Conservation (phyloP, 1,284 basidiomycete genomes). For the Melampsora larici-populina region DNA sequence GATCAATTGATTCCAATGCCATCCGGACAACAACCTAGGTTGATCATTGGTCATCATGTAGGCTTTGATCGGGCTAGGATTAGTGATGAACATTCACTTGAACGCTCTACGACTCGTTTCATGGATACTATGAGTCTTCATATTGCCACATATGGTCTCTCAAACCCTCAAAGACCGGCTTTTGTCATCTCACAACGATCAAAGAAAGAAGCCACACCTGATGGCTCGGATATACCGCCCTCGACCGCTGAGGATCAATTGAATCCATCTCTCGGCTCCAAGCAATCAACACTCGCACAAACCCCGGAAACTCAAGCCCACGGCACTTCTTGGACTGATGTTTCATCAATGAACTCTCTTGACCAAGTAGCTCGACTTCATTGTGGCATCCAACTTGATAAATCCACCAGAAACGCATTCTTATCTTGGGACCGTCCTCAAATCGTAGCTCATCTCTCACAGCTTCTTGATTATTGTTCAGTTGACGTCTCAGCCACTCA, state of each 20-base stretch:
- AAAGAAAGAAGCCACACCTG: constrained; percentile 61
- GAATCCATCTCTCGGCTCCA: neutral
- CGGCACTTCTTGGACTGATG: constrained; percentile 73
- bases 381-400: constrained; percentile 76
- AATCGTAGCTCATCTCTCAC: constrained; percentile 66
- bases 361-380: constrained; percentile 87
- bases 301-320: neutral
- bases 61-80: constrained; percentile 87
- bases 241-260: constrained; percentile 59
- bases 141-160: constrained; percentile 89
- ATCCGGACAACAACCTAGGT: constrained; percentile 56
- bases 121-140: constrained; percentile 95
- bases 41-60: constrained; percentile 91
- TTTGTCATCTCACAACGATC: constrained; percentile 79
- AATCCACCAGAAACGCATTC: constrained; percentile 75
- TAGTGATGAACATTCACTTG: constrained; percentile 75
- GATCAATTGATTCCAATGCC: constrained; percentile 71
- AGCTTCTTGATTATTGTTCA: constrained; percentile 84
- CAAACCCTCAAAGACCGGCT: constrained; percentile 86
- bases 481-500: constrained; percentile 81
- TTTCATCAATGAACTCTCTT: constrained; percentile 87
- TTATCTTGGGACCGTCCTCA: constrained; percentile 62
- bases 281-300: no score
- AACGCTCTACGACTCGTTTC: constrained; percentile 71
- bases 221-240: constrained; percentile 62